Percentiles rank a stretch among this genome's conserved stretches.
phyloP scores from a whole-genome alignment of 257 asterid genomes.

The Linderniella brevidens region DNA sequence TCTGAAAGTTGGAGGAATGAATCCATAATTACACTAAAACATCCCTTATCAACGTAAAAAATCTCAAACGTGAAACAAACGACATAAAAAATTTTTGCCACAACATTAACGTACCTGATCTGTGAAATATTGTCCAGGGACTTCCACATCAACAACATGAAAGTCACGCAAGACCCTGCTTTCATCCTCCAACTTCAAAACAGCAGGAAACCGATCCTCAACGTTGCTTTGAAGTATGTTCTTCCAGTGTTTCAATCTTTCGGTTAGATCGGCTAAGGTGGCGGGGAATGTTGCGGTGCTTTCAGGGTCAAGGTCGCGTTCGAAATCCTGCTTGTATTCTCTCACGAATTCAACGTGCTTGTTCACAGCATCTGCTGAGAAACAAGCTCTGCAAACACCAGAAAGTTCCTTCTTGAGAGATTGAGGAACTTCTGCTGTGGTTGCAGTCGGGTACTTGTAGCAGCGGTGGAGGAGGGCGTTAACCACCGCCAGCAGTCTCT shows the following conservation, averaged over 20 bases:
- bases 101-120: slow-evolving; percentile 46
- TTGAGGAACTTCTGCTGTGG: slow-evolving; percentile 98
- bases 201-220: slow-evolving; percentile 96
- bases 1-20: no score
- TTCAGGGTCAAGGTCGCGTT: slow-evolving; percentile 97
- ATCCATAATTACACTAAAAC: no score
- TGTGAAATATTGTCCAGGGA: slow-evolving; percentile 93
- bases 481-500: slow-evolving; percentile 92
- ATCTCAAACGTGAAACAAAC: no score
- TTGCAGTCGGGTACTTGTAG: slow-evolving; percentile 95
- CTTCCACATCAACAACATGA: slow-evolving; percentile 94
- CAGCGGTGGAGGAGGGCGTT: slow-evolving; percentile 98
- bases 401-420: slow-evolving; percentile 97
- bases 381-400: slow-evolving; percentile 99
- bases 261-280: slow-evolving; percentile 90
- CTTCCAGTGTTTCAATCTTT: slow-evolving; percentile 91
- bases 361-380: slow-evolving; percentile 97
- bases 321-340: slow-evolving; percentile 96
- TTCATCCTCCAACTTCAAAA: slow-evolving; percentile 92
- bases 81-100: no score
- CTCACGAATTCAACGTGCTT: slow-evolving; percentile 95
- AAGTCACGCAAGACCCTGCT: slow-evolving; percentile 95
- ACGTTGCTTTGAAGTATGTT: slow-evolving; percentile 91
- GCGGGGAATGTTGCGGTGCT: slow-evolving; percentile 84
- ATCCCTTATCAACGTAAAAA: no score